Conservation (phyloP, 352 stramenopile genomes). For the Pilasporangium apinafurcum region DNA sequence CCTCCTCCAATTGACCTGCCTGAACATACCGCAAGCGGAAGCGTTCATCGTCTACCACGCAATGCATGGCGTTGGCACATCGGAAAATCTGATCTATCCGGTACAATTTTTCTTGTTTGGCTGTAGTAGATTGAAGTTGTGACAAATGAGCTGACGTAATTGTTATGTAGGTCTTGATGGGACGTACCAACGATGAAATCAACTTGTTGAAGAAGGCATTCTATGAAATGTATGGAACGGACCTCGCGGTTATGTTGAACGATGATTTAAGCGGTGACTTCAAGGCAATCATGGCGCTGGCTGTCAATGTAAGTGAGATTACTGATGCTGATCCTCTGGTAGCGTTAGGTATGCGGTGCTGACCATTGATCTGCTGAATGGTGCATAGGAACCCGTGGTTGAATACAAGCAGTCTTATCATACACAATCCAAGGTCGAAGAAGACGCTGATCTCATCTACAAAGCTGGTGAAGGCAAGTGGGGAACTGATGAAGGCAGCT, state of each 20-base stretch:
- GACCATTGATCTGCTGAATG: neutral
- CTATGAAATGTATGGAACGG: constrained; percentile 47
- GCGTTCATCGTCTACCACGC: constrained; percentile 57
- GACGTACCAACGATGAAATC: constrained; percentile 45
- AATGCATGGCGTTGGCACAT: constrained; percentile 45
- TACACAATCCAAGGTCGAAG: constrained; percentile 43
- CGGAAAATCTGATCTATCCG: constrained; percentile 56
- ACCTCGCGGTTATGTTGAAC: constrained; percentile 36
- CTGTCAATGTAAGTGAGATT: constrained; percentile 27
- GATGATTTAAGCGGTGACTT: constrained; percentile 43
- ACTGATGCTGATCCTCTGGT: too few relatives aligned
- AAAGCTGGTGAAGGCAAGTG: constrained; percentile 64
- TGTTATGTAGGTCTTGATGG: constrained; percentile 23
- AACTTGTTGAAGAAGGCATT: constrained; percentile 41
- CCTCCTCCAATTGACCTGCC: constrained; percentile 45
- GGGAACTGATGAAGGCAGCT: constrained; percentile 67
- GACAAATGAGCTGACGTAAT: too few relatives aligned
- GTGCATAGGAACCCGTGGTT: constrained; percentile 1
- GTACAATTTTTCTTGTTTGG: neutral
- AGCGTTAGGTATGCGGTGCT: too few relatives aligned
- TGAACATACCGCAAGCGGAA: constrained; percentile 51
- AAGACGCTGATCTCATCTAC: constrained; percentile 56
- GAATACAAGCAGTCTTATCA: constrained; percentile 46
- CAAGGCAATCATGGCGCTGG: constrained; percentile 41
- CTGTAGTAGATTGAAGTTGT: neutral